Conservation (phyloP, 352 stramenopile species). For the Hyaloperonospora arabidopsidis region DNA sequence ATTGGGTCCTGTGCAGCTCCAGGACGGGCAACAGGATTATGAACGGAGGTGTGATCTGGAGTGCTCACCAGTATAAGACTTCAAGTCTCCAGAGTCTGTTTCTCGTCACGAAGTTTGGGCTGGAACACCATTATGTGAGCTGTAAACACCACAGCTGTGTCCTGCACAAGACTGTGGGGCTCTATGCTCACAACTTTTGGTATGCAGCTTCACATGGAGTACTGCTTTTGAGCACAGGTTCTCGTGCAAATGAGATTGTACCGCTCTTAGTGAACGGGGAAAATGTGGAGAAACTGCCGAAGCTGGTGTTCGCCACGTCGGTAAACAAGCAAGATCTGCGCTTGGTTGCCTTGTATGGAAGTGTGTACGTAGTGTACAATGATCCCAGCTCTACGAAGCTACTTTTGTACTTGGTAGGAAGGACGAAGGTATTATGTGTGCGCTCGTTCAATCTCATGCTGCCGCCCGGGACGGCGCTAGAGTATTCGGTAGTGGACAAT, state of each 20-base stretch:
- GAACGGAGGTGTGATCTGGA: conserved; percentile 55
- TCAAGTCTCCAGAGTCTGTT: conserved; percentile 66
- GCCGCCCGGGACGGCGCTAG: conserved; percentile 40
- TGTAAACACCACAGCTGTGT: conserved; percentile 44
- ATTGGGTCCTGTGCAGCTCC: conserved; percentile 67
- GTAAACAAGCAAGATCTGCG: conserved; percentile 48
- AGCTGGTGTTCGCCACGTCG: conserved; percentile 59
- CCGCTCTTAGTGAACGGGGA: conserved; percentile 51
- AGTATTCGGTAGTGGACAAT: conserved; percentile 79
- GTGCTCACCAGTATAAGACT: conserved; percentile 33
- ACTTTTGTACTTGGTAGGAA: conserved; percentile 61
- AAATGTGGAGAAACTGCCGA: conserved; percentile 58
- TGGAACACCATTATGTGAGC: conserved; percentile 72
- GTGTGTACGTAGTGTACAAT: conserved; percentile 58
- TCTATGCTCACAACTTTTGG: conserved; percentile 71
- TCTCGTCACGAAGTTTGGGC: conserved; percentile 59
- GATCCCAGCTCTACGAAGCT: conserved; percentile 52
- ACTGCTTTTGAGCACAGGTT: conserved; percentile 62
- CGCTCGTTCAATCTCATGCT: conserved; percentile 68
- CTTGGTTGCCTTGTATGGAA: conserved; percentile 58
- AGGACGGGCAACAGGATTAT: conserved; percentile 60
- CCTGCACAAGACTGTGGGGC: conserved; percentile 48
- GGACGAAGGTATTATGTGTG: conserved; percentile 61
- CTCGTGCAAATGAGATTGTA: conserved; percentile 73
- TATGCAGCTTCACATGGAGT: conserved; percentile 52